Conservation (phyloP, 2,329 filamentous ascomycete species). For the Lachnellula hyalina region DNA sequence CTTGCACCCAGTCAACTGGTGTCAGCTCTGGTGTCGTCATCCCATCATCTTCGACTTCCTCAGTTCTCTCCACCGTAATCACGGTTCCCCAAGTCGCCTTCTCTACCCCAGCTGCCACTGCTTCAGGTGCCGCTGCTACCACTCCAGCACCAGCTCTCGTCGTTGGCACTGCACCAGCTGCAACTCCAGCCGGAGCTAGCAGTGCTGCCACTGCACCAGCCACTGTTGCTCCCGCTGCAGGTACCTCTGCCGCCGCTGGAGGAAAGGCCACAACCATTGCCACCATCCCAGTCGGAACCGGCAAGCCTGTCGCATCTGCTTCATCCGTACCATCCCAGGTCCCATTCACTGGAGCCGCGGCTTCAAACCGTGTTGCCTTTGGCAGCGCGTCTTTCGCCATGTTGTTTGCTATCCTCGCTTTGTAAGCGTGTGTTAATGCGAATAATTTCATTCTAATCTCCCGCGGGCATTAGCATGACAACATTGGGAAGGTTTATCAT, state of each 20-base stretch:
- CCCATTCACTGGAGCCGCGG: slow-evolving; percentile 31
- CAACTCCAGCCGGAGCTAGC: background rate
- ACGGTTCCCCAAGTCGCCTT: slow-evolving; percentile 49
- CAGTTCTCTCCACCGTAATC: slow-evolving; percentile 42
- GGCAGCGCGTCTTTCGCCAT: slow-evolving; percentile 22
- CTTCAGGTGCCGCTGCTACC: slow-evolving; percentile 6
- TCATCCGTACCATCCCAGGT: slow-evolving; percentile 33
- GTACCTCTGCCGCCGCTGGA: slow-evolving; percentile 20
- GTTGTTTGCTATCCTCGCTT: slow-evolving; percentile 23
- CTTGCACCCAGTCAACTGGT: slow-evolving; percentile 39
- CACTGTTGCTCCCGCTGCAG: slow-evolving; percentile 20
- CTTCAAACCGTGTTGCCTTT: slow-evolving; percentile 21
- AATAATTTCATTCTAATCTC: background rate
- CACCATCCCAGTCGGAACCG: slow-evolving; percentile 21
- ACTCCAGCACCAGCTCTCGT: slow-evolving; percentile 6
- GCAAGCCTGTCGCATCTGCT: slow-evolving; percentile 23
- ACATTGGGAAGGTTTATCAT: background rate
- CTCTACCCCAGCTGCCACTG: slow-evolving; percentile 22
- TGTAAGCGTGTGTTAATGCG: slow-evolving; percentile 12
- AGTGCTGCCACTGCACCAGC: slow-evolving; percentile 13
- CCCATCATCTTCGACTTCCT: slow-evolving; percentile 46
- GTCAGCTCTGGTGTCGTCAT: slow-evolving; percentile 40
- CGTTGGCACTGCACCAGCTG: slow-evolving; percentile 34
- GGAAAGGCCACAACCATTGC: slow-evolving; percentile 4
- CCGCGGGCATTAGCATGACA: background rate